These are phyloP conservation scores for Musa troglodytarum DNA, from an alignment of 176 grass and related monocot species.

Conservation along the genomic window DNA sequence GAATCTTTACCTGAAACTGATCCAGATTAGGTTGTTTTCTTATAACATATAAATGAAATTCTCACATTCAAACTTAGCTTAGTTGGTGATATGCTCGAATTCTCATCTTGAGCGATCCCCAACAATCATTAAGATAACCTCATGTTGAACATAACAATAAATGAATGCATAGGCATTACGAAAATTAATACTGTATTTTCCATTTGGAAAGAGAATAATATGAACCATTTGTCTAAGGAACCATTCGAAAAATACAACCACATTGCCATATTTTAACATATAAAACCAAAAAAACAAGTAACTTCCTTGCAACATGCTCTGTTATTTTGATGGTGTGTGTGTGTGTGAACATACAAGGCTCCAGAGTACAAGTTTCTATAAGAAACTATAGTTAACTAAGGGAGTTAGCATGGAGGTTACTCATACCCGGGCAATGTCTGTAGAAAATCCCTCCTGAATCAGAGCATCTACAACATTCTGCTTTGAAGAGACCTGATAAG, in stretches of 20 bases:
- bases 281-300: background rate
- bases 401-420: background rate
- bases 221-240: background rate
- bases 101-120: no score
- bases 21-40: no score
- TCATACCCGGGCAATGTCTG: conserved; percentile 75
- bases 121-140: no score
- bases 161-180: background rate
- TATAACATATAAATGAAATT: no score
- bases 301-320: background rate
- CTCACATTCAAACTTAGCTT: background rate
- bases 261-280: no score
- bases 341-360: no score
- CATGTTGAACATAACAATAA: background rate
- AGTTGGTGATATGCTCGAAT: background rate
- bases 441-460: conserved; percentile 59
- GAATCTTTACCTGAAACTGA: no score
- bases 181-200: background rate
- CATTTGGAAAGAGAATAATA: background rate
- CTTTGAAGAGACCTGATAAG: conserved; percentile 60
- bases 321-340: background rate
- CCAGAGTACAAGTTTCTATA: no score
- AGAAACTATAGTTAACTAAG: background rate
- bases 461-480: conserved; percentile 63
- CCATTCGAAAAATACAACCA: background rate